Percentiles rank a stretch among this genome's conserved stretches.
These are phyloP conservation scores for Magnusiomyces tetraspermus DNA, from an alignment of 1,139 yeast genomes.

Conservation along the genomic window DNA sequence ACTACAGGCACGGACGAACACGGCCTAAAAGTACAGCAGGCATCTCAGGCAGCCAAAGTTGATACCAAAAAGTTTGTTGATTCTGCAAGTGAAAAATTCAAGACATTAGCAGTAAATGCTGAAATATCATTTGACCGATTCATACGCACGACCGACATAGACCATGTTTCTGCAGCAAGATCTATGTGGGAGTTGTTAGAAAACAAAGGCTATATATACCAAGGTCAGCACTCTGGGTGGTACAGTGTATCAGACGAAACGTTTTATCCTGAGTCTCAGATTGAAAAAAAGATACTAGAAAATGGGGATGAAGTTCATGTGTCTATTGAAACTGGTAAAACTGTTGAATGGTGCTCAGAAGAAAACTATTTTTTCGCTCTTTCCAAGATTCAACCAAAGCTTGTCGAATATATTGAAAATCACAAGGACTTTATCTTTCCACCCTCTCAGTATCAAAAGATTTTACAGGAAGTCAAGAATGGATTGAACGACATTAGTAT, in stretches of 20 bases:
- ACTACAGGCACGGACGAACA: slow-evolving; percentile 97
- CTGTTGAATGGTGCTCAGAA: slow-evolving; percentile 69
- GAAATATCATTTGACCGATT: slow-evolving; percentile 62
- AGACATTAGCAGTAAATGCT: slow-evolving; percentile 47
- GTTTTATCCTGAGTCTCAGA: slow-evolving; percentile 77
- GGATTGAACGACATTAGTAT: slow-evolving; percentile 63
- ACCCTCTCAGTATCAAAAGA: slow-evolving; percentile 41
- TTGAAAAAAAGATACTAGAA: slow-evolving; percentile 39
- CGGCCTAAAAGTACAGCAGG: slow-evolving; percentile 79
- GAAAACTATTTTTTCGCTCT: slow-evolving; percentile 79
- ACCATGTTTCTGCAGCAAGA: slow-evolving; percentile 58
- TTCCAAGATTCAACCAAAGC: slow-evolving; percentile 45
- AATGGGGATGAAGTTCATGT: slow-evolving; percentile 34
- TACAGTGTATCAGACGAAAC: slow-evolving; percentile 92
- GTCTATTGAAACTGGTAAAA: slow-evolving; percentile 67
- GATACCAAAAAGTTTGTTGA: slow-evolving; percentile 68
- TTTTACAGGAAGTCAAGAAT: slow-evolving; percentile 49
- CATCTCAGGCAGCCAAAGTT: slow-evolving; percentile 50
- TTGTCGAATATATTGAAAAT: slow-evolving; percentile 41
- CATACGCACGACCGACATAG: slow-evolving; percentile 81
- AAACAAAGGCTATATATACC: slow-evolving; percentile 59
- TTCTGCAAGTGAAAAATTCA: slow-evolving; percentile 53
- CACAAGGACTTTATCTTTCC: slow-evolving; percentile 58
- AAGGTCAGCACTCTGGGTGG: slow-evolving; percentile 88
- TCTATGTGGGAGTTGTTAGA: slow-evolving; percentile 58